Evolutionary conservation across 2,329 filamentous ascomycete species (phyloP).

Genomic region (Colletotrichum trifolii): DNA sequence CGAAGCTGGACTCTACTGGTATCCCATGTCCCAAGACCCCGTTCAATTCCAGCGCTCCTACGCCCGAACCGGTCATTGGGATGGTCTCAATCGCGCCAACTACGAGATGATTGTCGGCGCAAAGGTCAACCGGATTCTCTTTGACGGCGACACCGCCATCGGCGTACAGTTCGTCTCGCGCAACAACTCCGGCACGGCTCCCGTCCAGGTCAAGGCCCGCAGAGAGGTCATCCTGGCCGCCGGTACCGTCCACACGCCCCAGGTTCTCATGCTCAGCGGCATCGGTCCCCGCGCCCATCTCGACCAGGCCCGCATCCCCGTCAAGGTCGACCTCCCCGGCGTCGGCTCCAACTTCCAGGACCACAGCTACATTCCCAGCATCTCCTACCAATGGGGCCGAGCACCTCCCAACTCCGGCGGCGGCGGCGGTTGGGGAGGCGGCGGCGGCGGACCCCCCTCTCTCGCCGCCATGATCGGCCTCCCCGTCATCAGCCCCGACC

Average conservation of each 20-base stretch:
- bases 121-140: constrained; percentile 40
- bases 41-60: constrained; percentile 39
- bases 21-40: constrained; percentile 41
- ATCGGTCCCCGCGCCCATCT: constrained; percentile 53
- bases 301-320: constrained; percentile 46
- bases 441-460: constrained; percentile 34
- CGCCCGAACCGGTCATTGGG: constrained; percentile 42
- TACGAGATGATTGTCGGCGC: constrained; percentile 42
- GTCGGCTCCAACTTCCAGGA: constrained; percentile 58
- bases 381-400: constrained; percentile 37
- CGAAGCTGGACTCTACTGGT: constrained; percentile 43
- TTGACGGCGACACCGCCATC: constrained; percentile 40
- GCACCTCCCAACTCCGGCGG: constrained; percentile 26
- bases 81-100: constrained; percentile 40
- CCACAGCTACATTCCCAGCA: constrained; percentile 43
- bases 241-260: constrained; percentile 50
- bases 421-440: constrained; percentile 24
- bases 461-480: constrained; percentile 40
- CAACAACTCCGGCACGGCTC: constrained; percentile 34
- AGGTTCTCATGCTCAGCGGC: constrained; percentile 57
- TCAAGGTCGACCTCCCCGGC: constrained; percentile 53
- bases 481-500: constrained; percentile 39
- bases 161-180: constrained; percentile 44
- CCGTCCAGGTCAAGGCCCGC: constrained; percentile 41
- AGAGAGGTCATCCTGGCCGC: constrained; percentile 52